A percentile compares a stretch with the other conserved stretches of the same genome.
Evolutionary conservation across 306 rosid species (phyloP).

Genomic region (Casuarina cunninghamiana): DNA sequence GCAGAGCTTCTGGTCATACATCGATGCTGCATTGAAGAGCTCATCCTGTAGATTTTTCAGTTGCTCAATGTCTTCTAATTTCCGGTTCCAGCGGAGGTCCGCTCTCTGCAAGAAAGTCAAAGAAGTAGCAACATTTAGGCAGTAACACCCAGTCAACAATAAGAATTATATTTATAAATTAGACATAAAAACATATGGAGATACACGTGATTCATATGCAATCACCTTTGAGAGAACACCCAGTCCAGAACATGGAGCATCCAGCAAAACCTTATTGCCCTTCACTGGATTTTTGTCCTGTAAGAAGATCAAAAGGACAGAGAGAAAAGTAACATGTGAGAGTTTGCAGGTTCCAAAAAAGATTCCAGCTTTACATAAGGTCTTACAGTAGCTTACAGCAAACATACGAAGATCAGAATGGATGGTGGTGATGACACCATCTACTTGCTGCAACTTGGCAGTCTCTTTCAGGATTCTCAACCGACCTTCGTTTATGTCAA

Average conservation of each 20-base stretch:
- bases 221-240: conserved; percentile 92
- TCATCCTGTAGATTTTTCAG: conserved; percentile 74
- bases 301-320: conserved; percentile 21
- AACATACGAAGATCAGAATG: conserved; percentile 65
- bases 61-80: conserved; percentile 67
- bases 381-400: conserved; percentile 45
- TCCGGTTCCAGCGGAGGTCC: conserved; percentile 84
- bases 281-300: conserved; percentile 53
- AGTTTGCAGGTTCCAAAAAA: conserved; percentile 9
- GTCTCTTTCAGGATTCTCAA: conserved; percentile 85
- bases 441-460: conserved; percentile 75
- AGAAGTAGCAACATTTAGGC: conserved; percentile 18
- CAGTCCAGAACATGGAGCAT: conserved; percentile 83
- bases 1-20: conserved; percentile 42
- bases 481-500: conserved; percentile 76
- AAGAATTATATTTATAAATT: neutral
- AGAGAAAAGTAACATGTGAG: conserved; percentile 24
- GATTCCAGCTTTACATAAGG: neutral
- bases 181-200: neutral
- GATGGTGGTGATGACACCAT: conserved; percentile 56
- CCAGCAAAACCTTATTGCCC: conserved; percentile 78
- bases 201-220: conserved; percentile 14
- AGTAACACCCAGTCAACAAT: conserved; percentile 9
- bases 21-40: conserved; percentile 76
- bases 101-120: conserved; percentile 65